Evolutionary conservation across 2,329 filamentous ascomycete species (phyloP).

Genomic region (Pyrenophora graminea): DNA sequence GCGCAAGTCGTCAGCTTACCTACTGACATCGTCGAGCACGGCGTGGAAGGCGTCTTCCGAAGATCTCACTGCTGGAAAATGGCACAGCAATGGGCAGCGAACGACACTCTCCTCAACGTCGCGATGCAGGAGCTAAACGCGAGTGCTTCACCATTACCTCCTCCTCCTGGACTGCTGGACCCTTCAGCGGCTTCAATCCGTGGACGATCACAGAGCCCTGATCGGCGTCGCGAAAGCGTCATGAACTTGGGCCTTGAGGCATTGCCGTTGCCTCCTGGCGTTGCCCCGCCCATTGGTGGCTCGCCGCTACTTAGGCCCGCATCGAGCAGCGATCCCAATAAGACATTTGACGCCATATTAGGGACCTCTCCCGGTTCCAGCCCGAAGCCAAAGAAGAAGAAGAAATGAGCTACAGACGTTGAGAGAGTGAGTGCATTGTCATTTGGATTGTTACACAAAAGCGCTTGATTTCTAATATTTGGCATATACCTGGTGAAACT

Average conservation of each 20-base stretch:
- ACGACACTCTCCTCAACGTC: slow-evolving; percentile 38
- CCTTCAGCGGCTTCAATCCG: slow-evolving; percentile 21
- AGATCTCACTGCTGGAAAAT: slow-evolving; percentile 71
- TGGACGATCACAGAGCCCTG: slow-evolving; percentile 35
- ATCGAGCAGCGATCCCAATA: slow-evolving; percentile 46
- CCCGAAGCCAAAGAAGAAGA: slow-evolving; percentile 38
- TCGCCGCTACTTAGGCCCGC: slow-evolving; percentile 31
- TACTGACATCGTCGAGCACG: slow-evolving; percentile 66
- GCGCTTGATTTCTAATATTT: slow-evolving; percentile 3
- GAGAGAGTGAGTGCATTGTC: neutral
- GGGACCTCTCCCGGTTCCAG: slow-evolving; percentile 30
- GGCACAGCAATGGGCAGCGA: slow-evolving; percentile 63
- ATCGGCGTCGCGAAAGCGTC: slow-evolving; percentile 49
- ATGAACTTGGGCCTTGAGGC: slow-evolving; percentile 54
- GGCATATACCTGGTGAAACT: neutral
- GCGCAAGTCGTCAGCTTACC: slow-evolving; percentile 65
- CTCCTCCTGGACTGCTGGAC: slow-evolving; percentile 36
- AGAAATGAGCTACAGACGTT: slow-evolving; percentile 22
- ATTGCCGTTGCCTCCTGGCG: slow-evolving; percentile 51
- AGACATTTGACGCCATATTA: slow-evolving; percentile 57
- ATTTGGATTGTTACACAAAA: slow-evolving; percentile 7
- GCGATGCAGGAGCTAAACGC: slow-evolving; percentile 43
- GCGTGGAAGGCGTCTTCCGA: slow-evolving; percentile 69
- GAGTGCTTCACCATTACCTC: slow-evolving; percentile 35
- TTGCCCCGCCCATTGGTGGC: slow-evolving; percentile 41